Evolutionary conservation across 176 grass and related monocot species (phyloP), one percentile per base, ranked within the genome.

Genomic region (Raddia guianensis): DNA sequence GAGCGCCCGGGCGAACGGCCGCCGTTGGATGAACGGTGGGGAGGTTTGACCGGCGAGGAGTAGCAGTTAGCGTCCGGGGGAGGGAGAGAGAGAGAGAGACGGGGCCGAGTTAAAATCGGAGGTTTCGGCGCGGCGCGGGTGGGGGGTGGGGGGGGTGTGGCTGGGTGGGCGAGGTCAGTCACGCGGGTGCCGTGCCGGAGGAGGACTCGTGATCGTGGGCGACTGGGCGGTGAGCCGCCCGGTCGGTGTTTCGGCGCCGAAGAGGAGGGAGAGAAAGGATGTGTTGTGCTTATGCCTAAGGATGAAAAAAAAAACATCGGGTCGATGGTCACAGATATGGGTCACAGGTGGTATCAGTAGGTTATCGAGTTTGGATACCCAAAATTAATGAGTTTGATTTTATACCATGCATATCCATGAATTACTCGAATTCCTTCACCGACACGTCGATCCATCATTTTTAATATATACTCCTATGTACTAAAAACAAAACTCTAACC

Each of bases 1-100:
- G 15, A 44, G 0, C 43, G 55, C 60, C 44, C 81, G 87, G 87
- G 86, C 27, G 85, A 68, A 83, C 86, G 79, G 90, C 84, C 87
- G 89, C 91, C 94, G 94, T 97, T 94, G 84, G 91, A 94, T 97
- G 37, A 40, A 40, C 70, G 82, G 58, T 62, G 52, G 63, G 81
- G 63, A 76, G 57, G 80, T 80, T 86, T 95, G 92, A 89, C 87
- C 81, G 84, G 74, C 66, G 65, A 68, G 67, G 20, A 32, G 47
- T 8, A 16, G 68, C 8, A 8, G 69, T 34, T 72, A 12, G 69
- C 69, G 47, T 52, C 69, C 21, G 48, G 47, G 69, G 27, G 27
- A 72, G 6, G 5, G 46, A 48, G 15, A 21, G 48, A 48, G 69
- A 48, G 69, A 72, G 6, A 9, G 46, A 48, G 15, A 5, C 68